Conservation (phyloP, 2,329 filamentous ascomycete genomes). For the Conoideocrella luteorostrata region DNA sequence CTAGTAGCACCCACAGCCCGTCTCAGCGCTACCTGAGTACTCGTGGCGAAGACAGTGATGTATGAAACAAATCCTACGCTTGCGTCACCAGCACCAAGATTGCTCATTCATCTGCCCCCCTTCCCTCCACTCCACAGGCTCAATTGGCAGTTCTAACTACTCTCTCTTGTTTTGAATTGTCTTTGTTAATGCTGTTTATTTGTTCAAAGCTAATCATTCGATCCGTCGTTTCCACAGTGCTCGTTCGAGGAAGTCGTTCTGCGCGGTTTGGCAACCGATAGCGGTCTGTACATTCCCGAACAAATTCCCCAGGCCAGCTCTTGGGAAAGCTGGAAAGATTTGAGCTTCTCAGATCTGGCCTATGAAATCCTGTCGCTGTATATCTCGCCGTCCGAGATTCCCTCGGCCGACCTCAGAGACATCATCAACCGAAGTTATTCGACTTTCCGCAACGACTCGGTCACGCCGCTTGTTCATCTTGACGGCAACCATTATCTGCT, state of each 20-base stretch:
- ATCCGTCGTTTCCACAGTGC: constrained; percentile 43
- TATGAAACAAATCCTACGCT: constrained; percentile 21
- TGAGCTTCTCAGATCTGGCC: constrained; percentile 75
- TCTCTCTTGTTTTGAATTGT: no score
- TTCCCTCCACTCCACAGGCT: background rate
- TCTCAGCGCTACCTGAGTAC: constrained; percentile 47
- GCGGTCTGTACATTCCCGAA: constrained; percentile 85
- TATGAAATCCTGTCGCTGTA: constrained; percentile 82
- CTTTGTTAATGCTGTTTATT: background rate
- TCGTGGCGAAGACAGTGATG: constrained; percentile 42
- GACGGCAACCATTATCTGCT: constrained; percentile 73
- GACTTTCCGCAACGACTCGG: constrained; percentile 75
- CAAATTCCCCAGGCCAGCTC: constrained; percentile 51
- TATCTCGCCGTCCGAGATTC: constrained; percentile 79
- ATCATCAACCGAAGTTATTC: constrained; percentile 83
- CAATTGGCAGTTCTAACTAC: no score
- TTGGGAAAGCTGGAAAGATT: constrained; percentile 60
- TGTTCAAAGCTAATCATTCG: background rate
- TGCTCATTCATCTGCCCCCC: background rate
- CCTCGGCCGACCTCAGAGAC: constrained; percentile 67
- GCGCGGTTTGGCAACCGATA: constrained; percentile 80
- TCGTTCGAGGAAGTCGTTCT: constrained; percentile 89
- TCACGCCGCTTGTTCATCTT: constrained; percentile 74
- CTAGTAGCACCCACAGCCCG: constrained; percentile 31
- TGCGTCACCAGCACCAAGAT: no score